Evolutionary conservation across 257 asterid genomes (phyloP).

Genomic region (Fraxinus anomala): DNA sequence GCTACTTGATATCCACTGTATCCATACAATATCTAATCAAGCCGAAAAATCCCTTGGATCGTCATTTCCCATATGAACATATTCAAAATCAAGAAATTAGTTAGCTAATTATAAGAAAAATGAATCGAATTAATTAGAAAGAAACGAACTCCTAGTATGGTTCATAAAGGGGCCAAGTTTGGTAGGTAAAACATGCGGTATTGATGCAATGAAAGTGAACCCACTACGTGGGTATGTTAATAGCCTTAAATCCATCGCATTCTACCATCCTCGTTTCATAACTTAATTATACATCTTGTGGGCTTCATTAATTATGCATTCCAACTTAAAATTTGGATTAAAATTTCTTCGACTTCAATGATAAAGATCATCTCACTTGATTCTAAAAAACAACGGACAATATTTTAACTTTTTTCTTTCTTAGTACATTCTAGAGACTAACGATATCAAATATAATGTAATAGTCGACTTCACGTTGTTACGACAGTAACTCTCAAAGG

Average conservation of each 20-base stretch:
- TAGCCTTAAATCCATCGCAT: not conserved
- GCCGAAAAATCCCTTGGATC: too few relatives aligned
- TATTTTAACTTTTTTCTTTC: too few relatives aligned
- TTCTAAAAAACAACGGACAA: not conserved
- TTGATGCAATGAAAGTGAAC: not conserved
- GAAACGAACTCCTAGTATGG: not conserved
- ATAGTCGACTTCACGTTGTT: too few relatives aligned
- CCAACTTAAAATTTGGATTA: not conserved
- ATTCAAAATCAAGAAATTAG: too few relatives aligned
- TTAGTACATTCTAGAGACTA: not conserved
- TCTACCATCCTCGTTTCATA: not conserved
- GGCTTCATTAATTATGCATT: too few relatives aligned
- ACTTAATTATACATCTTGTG: too few relatives aligned
- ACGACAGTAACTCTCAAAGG: not conserved
- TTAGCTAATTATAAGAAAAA: slow-evolving; percentile 3
- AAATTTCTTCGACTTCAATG: not conserved
- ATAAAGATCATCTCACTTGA: not conserved
- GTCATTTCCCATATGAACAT: too few relatives aligned
- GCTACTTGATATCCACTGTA: too few relatives aligned
- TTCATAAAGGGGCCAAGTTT: not conserved
- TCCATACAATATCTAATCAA: too few relatives aligned
- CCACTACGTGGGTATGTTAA: not conserved
- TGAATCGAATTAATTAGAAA: too few relatives aligned
- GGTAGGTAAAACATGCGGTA: not conserved
- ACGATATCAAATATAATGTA: not conserved